Evolutionary conservation across 441 rosid species (phyloP).

Genomic region (Gossypium aridum): DNA sequence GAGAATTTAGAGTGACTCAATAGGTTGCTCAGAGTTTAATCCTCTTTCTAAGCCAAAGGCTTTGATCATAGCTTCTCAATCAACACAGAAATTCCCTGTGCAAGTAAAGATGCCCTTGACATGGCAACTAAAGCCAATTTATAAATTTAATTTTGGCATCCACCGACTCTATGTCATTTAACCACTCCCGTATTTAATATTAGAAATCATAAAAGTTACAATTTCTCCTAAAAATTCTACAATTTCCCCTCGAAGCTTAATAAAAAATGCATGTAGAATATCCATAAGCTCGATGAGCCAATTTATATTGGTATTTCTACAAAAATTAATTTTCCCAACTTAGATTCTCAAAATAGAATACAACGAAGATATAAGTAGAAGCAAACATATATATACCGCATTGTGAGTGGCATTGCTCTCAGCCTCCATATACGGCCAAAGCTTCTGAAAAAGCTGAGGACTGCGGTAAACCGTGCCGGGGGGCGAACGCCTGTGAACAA

Average conservation of each 20-base stretch:
- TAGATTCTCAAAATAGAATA: background rate
- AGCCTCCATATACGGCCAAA: conserved; percentile 84
- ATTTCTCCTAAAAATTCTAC: background rate
- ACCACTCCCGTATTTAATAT: background rate
- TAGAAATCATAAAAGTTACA: background rate
- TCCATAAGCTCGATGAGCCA: background rate
- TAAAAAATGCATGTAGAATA: background rate
- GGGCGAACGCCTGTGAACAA: conserved; percentile 46
- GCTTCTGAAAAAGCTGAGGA: conserved; percentile 69
- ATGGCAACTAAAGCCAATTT: background rate
- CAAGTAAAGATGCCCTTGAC: background rate
- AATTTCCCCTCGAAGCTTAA: background rate
- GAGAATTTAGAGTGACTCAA: background rate
- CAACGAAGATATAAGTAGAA: background rate
- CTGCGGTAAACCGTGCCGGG: conserved; percentile 82
- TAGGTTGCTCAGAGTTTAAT: background rate
- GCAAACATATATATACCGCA: conserved; percentile 27
- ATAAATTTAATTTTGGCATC: background rate
- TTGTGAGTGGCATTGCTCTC: conserved; percentile 48
- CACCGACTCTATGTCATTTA: background rate
- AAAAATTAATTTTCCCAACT: background rate
- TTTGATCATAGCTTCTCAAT: background rate
- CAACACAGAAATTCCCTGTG: background rate
- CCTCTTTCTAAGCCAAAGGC: background rate
- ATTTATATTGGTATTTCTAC: background rate